Base-by-base conservation (phyloP, 1,284 basidiomycete genomes). In the Pterulicium gracile region DNA sequence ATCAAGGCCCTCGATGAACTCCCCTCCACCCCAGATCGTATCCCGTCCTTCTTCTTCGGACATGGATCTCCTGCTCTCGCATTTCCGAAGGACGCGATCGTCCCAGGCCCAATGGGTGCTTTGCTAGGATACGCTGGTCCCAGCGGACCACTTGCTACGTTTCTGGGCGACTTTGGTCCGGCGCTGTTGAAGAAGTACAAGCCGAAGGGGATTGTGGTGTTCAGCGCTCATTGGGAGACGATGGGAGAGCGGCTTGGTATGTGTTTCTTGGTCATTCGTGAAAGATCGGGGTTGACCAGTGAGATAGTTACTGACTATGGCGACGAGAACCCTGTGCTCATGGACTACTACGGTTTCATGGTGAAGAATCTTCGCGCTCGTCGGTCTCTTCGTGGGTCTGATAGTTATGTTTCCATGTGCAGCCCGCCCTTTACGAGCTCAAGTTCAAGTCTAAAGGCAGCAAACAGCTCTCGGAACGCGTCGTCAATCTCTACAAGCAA, bases 201-300 rank as follows among this genome's bases (percentile, higher is more conserved):
- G 35, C 83, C 84, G 1, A 80, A 77, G 56, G 84, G 73, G 10
- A 81, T 88, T 48, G 73, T 88, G 1, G 81, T 88, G 1, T 86
- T 88, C 63, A 85, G 81, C 53, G 85, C 85, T 14, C 85, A 88
- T 55, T 88, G 83, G 83, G 85, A 88, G 55, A 79, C 81, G 0
- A 40, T 47, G 4, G 69, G 65, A 3, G 73, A 78, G 58, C 69
- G 72, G 36, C 62, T 77, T 42, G 78, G 79, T 77, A 55, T 42
- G 64, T 36, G 41, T 39, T 27, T 5, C 36, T 15, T 18, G 41
- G 15, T 20, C 52, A 4, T 40, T 24, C 15, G 32, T 47, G 36
- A 53, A 47, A 47, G 41, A 47, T 18, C 35, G 10, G 32, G n/a
- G 7, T 44, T 20, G 35, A 23, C 45, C 19, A 10, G n/a, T 22